These are phyloP conservation scores for Acorus calamus DNA, from an alignment of 106 monocot species.

Conservation along the genomic window DNA sequence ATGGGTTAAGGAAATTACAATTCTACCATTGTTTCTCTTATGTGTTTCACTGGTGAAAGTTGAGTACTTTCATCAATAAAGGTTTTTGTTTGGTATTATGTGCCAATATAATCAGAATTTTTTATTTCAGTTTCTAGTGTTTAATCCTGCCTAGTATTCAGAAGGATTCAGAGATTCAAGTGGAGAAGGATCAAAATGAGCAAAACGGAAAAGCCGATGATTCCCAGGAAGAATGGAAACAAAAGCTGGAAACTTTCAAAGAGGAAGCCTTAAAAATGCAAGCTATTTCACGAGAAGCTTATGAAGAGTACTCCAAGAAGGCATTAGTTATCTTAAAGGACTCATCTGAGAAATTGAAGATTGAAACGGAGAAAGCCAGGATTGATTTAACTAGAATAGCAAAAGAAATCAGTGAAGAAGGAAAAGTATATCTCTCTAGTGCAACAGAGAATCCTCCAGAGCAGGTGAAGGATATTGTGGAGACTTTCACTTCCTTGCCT, in stretches of 20 bases:
- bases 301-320: constrained; percentile 55
- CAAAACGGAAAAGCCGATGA: constrained; percentile 28
- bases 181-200: constrained; percentile 24
- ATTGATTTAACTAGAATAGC: constrained; percentile 44
- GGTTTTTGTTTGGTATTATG: too few species aligned
- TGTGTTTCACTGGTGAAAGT: too few species aligned
- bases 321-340: constrained; percentile 44
- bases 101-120: too few species aligned
- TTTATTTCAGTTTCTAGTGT: too few species aligned
- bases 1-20: too few species aligned
- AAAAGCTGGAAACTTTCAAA: constrained; percentile 50
- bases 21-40: too few species aligned
- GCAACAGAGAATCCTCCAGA: constrained; percentile 72
- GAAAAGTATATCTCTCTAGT: constrained; percentile 50
- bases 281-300: constrained; percentile 48
- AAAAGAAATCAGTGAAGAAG: constrained; percentile 60
- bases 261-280: constrained; percentile 57
- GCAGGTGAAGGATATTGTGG: constrained; percentile 59
- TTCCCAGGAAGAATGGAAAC: constrained; percentile 54
- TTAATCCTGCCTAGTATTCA: not conserved
- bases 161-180: constrained; percentile 21
- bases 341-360: constrained; percentile 55
- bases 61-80: too few species aligned
- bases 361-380: constrained; percentile 74
- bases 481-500: constrained; percentile 31